phyloP scores from a whole-genome alignment of 73 alveolate species.

The Effrenium voratum region DNA sequence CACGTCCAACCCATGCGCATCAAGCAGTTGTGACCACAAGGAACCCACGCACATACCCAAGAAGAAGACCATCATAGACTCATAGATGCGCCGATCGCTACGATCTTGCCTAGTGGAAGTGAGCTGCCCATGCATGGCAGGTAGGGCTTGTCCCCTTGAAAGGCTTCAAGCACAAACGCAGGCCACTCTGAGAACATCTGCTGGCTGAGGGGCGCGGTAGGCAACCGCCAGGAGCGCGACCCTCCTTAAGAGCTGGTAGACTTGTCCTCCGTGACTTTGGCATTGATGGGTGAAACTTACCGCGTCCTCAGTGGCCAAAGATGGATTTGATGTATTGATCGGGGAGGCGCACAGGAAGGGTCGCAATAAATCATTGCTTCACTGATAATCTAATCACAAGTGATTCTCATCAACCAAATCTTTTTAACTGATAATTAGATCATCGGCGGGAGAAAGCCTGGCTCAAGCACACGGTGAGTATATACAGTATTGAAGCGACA shows the following conservation, averaged over 20 bases:
- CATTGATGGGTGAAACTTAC: conserved; percentile 21
- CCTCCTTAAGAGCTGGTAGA: conserved; percentile 30
- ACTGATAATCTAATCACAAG: no score
- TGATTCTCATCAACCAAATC: no score
- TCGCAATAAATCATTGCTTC: no score
- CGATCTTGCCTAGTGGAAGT: neutral
- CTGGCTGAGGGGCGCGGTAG: neutral
- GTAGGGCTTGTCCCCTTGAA: neutral
- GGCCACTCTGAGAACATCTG: no score
- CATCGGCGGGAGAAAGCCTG: no score
- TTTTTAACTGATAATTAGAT: no score
- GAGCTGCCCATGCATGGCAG: neutral
- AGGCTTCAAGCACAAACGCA: neutral
- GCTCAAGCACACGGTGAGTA: no score
- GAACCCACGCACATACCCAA: neutral
- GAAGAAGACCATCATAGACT: neutral
- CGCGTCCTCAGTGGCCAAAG: no score
- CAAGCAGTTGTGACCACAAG: neutral
- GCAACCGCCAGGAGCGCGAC: conserved; percentile 9
- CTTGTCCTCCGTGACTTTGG: conserved; percentile 29
- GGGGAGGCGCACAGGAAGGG: no score
- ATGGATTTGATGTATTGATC: no score
- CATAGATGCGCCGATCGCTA: neutral
- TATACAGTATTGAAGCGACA: no score
- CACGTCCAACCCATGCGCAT: neutral